Conservation (phyloP, 192 early-diverging fungal genomes). For the Backusella tuberculispora region DNA sequence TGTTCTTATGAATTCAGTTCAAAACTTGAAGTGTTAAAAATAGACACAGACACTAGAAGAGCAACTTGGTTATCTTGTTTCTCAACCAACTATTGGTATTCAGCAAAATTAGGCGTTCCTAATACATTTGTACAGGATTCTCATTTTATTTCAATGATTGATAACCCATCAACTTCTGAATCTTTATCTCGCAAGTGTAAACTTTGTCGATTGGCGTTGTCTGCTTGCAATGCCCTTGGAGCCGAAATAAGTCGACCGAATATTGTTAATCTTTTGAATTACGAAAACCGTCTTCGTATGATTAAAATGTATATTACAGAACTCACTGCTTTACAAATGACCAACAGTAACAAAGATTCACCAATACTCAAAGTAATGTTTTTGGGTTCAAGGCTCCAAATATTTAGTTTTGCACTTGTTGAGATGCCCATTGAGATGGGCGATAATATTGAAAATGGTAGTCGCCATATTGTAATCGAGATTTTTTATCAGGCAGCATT, state of each 20-base stretch:
- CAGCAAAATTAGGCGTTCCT: background rate
- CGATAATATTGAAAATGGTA: background rate
- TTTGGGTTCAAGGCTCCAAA: background rate
- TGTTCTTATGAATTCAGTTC: constrained; percentile 26
- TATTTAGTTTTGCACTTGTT: constrained; percentile 1
- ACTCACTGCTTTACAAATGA: background rate
- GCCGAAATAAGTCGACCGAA: background rate
- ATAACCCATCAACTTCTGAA: background rate
- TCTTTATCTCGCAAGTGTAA: background rate
- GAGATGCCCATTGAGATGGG: background rate
- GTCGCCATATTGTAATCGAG: background rate
- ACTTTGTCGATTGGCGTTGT: background rate
- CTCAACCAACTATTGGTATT: background rate
- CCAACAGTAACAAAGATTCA: background rate
- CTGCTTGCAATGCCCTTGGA: background rate
- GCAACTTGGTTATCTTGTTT: background rate
- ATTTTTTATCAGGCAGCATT: background rate
- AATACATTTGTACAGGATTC: background rate
- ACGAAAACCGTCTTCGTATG: background rate
- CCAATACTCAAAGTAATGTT: background rate
- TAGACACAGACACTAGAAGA: background rate
- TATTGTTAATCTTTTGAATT: background rate
- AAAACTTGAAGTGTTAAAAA: constrained; percentile 16
- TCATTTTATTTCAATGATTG: background rate
- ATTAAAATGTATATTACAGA: background rate